A percentile compares a stretch with the other conserved stretches of the same genome.
These are phyloP conservation scores for Pseudogymnoascus sp. DNA, from an alignment of 2,329 filamentous ascomycete species.

Conservation along the genomic window DNA sequence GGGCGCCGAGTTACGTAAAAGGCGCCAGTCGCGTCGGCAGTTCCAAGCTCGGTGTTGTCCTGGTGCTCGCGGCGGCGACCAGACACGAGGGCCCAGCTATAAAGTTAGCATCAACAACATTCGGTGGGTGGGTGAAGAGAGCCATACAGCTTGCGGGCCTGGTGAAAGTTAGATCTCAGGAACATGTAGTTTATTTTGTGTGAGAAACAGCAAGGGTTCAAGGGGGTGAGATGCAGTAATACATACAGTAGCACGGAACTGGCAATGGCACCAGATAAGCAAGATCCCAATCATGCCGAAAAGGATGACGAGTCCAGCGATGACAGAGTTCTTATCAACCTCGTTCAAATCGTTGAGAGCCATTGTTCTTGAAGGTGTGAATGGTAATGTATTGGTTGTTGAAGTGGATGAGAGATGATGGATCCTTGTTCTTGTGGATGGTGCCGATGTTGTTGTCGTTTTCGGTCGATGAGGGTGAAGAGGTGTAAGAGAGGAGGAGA, in stretches of 20 bases:
- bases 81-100: not conserved
- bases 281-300: not conserved
- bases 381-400: not conserved
- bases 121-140: not conserved
- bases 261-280: not conserved
- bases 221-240: not conserved
- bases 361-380: not conserved
- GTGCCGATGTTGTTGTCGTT: not conserved
- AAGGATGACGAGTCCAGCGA: not conserved
- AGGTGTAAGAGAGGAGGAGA: not conserved
- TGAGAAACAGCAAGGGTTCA: not conserved
- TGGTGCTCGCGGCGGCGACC: too few relatives aligned
- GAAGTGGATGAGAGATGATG: not conserved
- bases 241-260: not conserved
- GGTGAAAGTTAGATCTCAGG: not conserved
- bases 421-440: not conserved
- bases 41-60: too few relatives aligned
- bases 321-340: not conserved
- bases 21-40: too few relatives aligned
- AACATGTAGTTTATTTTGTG: not conserved
- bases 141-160: not conserved
- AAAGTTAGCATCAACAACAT: not conserved
- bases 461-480: not conserved
- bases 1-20: too few relatives aligned
- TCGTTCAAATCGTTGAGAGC: too few relatives aligned